These are phyloP conservation scores for Aspergillus sp. DNA, from an alignment of 2,329 filamentous ascomycete species.

Conservation along the genomic window DNA sequence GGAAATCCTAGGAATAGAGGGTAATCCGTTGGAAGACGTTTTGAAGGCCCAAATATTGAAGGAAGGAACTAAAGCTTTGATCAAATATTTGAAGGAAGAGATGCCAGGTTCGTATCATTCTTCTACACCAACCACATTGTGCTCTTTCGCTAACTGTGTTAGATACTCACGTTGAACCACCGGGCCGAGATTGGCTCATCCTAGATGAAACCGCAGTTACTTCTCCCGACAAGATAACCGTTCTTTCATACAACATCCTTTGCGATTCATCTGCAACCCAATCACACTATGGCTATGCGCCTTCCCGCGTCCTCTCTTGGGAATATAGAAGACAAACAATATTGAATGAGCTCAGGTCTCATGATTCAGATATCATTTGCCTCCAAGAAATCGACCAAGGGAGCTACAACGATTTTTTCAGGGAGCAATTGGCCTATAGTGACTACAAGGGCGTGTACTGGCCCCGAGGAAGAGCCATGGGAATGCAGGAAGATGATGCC, in stretches of 20 bases:
- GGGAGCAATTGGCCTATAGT: conserved; percentile 77
- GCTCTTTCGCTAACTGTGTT: neutral
- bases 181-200: conserved; percentile 74
- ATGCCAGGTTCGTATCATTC: conserved; percentile 69
- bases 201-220: conserved; percentile 57
- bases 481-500: conserved; percentile 86
- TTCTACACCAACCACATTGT: too few species aligned
- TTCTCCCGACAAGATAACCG: conserved; percentile 68
- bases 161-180: conserved; percentile 73
- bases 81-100: conserved; percentile 78
- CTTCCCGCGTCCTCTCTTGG: conserved; percentile 79
- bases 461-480: conserved; percentile 85
- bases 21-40: conserved; percentile 77
- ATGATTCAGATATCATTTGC: conserved; percentile 85
- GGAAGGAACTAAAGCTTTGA: conserved; percentile 80
- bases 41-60: conserved; percentile 82
- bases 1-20: conserved; percentile 87
- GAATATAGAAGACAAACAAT: conserved; percentile 82
- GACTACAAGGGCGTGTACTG: conserved; percentile 95
- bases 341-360: conserved; percentile 73
- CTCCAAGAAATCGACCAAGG: conserved; percentile 92
- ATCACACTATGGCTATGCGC: conserved; percentile 85
- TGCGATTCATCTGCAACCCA: conserved; percentile 90
- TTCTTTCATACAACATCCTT: conserved; percentile 92
- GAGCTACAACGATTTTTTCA: conserved; percentile 88